Evolutionary conservation across 2,329 filamentous ascomycete genomes (phyloP).

Genomic region (Penicillium sp.): DNA sequence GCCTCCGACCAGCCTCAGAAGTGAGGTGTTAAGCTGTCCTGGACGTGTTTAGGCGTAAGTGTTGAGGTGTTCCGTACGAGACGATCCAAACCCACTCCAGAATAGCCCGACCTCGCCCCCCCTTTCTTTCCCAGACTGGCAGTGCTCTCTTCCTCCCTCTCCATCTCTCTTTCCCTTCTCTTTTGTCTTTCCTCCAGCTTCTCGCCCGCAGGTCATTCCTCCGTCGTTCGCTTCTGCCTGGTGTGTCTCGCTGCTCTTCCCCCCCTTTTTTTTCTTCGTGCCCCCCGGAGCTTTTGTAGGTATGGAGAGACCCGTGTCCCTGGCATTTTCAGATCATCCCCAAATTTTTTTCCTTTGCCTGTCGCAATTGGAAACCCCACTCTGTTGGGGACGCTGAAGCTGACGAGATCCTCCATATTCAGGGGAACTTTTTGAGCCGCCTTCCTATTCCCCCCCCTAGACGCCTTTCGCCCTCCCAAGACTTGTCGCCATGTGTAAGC

Average conservation of each 20-base stretch:
- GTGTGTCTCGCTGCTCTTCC: conserved; percentile 6
- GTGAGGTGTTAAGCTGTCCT: too few species aligned
- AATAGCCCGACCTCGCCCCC: conserved; percentile 26
- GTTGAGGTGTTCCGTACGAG: conserved; percentile 8
- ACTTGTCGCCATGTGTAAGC: conserved; percentile 43
- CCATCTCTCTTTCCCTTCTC: conserved; percentile 30
- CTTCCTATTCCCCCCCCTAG: conserved; percentile 22
- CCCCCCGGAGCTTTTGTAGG: conserved; percentile 11
- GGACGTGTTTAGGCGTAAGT: too few species aligned
- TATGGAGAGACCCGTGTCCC: neutral
- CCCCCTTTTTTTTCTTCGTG: conserved; percentile 17
- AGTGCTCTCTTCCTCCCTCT: conserved; percentile 16
- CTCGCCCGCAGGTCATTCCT: conserved; percentile 15
- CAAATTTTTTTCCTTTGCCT: conserved; percentile 9
- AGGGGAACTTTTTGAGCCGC: conserved; percentile 30
- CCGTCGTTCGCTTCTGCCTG: conserved; percentile 22
- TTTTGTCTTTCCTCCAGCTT: conserved; percentile 18
- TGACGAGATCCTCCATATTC: conserved; percentile 21
- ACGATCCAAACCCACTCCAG: conserved; percentile 23
- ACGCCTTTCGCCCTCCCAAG: too few species aligned
- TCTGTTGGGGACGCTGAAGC: conserved; percentile 3
- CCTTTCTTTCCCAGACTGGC: conserved; percentile 34
- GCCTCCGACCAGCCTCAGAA: too few species aligned
- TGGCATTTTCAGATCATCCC: too few species aligned
- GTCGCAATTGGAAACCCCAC: conserved; percentile 12